Percentiles rank a stretch among this genome's conserved stretches.
phyloP scores from a whole-genome alignment of 768 basidiomycete species.

The Dentipellis sp. region DNA sequence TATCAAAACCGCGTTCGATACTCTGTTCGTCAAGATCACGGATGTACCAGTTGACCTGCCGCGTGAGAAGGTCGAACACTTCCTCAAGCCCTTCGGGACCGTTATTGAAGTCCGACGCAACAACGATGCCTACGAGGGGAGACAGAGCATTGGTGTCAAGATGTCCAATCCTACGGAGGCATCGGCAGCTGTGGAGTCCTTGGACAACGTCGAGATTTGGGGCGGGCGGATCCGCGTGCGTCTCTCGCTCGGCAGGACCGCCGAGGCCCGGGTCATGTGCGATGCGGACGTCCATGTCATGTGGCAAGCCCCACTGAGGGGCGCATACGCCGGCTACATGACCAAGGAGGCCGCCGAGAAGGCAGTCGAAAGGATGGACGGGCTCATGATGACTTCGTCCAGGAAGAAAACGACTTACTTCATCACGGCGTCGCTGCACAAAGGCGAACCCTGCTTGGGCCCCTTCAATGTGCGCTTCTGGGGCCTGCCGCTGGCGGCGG shows the following conservation, averaged over 20 bases:
- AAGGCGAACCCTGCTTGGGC: slow-evolving; percentile 50
- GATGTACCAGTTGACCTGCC: slow-evolving; percentile 35
- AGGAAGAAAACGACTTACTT: slow-evolving; percentile 13
- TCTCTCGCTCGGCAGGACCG: slow-evolving; percentile 32
- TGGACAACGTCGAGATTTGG: slow-evolving; percentile 38
- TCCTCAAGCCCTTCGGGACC: slow-evolving; percentile 39
- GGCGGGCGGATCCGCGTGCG: slow-evolving; percentile 34
- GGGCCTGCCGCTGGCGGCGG: slow-evolving; percentile 39
- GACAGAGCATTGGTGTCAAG: slow-evolving; percentile 31
- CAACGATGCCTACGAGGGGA: not conserved
- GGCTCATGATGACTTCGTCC: slow-evolving; percentile 18
- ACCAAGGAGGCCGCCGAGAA: slow-evolving; percentile 36
- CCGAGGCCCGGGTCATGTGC: slow-evolving; percentile 29
- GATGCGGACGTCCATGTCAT: slow-evolving; percentile 49
- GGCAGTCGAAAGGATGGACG: slow-evolving; percentile 37
- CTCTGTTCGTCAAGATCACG: slow-evolving; percentile 45
- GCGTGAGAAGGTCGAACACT: slow-evolving; percentile 22
- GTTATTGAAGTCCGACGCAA: slow-evolving; percentile 28
- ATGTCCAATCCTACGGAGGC: slow-evolving; percentile 43
- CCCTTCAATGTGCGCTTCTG: slow-evolving; percentile 51
- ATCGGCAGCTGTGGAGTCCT: slow-evolving; percentile 35
- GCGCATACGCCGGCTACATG: slow-evolving; percentile 57
- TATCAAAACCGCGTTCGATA: slow-evolving; percentile 61
- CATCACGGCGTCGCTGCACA: slow-evolving; percentile 41
- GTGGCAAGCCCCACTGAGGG: slow-evolving; percentile 49